Base-by-base conservation (phyloP, 1,139 yeast genomes). In the Geotrichum australiense region DNA sequence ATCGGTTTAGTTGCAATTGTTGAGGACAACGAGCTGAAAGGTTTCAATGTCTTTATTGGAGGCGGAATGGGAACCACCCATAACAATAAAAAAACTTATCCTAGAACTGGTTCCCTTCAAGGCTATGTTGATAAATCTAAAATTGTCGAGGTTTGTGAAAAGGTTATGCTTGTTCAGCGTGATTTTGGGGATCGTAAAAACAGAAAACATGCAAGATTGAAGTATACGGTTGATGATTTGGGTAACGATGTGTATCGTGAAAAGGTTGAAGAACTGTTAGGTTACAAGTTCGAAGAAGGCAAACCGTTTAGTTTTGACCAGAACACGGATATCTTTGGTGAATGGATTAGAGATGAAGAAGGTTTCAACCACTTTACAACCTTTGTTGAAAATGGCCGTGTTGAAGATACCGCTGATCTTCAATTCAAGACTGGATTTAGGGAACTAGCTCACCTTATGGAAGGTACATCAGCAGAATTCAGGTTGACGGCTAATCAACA, bases 31-130 rank as follows among this genome's bases (percentile, higher is more conserved):
- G 78, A 71, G 47, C 63, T 60, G 43, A 64, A 64, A 41, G 98
- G 97, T 42, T 91, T 78, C 71, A 89, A 91, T 57, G 78, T 91
- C 40, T 73, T 83, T 49, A 95, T 81, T 50, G 98, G 97, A 63
- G 98, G 97, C 69, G 98, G 97, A 72, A 89, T 91, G 97, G 98
- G 97, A 56, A 76, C 94, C 30, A 91, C 97, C 25, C 98, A 91
- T 65, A 89, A 89, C 71, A 91, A 91, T 69, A 82, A 82, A 60
- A 91, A 89, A 73, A 91, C 98, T 0, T 91, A 91, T 58, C 98
- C 98, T 54, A 77, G 97, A 68, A 76, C 94, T 12, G 97, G 95
- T 48, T 80, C 94, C 18, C 67, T 79, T 65, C 74, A 89, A 53
- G 98, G 97, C 26, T 91, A 67, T 58, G 77, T 80, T 40, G 53